Evolutionary conservation across 495 filamentous ascomycete genomes (phyloP).

Genomic region (Glarea lozoyensis): DNA sequence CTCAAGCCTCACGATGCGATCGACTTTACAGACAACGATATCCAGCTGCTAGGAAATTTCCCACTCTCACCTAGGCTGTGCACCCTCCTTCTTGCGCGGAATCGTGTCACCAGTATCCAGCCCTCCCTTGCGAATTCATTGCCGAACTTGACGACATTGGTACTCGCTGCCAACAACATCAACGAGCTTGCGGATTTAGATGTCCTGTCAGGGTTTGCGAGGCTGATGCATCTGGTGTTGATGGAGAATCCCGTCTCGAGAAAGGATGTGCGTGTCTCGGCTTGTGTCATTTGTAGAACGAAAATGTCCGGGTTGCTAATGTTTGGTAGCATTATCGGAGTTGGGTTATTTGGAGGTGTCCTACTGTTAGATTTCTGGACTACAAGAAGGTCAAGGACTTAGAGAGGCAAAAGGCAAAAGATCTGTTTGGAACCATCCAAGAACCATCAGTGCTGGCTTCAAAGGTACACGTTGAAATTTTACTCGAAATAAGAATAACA

Average conservation of each 20-base stretch:
- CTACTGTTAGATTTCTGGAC: slow-evolving; percentile 83
- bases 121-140: slow-evolving; percentile 59
- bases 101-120: slow-evolving; percentile 77
- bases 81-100: slow-evolving; percentile 82
- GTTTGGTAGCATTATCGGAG: slow-evolving; percentile 94
- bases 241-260: slow-evolving; percentile 82
- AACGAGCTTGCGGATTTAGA: slow-evolving; percentile 81
- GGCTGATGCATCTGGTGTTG: slow-evolving; percentile 71
- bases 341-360: slow-evolving; percentile 84
- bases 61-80: slow-evolving; percentile 82
- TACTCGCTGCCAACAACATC: slow-evolving; percentile 70
- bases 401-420: slow-evolving; percentile 64
- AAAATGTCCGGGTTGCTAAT: slow-evolving; percentile 1
- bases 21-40: slow-evolving; percentile 98
- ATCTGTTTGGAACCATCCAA: slow-evolving; percentile 72
- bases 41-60: slow-evolving; percentile 82
- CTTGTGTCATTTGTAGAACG: background rate
- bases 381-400: slow-evolving; percentile 82
- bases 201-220: slow-evolving; percentile 56
- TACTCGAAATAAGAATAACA: background rate
- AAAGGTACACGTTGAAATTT: slow-evolving; percentile 49
- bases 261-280: slow-evolving; percentile 64
- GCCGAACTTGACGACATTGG: slow-evolving; percentile 68
- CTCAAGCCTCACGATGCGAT: slow-evolving; percentile 75
- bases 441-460: slow-evolving; percentile 74